Conservation (phyloP, 225 moss, liverwort and hornwort genomes). For the Asterella californica region DNA sequence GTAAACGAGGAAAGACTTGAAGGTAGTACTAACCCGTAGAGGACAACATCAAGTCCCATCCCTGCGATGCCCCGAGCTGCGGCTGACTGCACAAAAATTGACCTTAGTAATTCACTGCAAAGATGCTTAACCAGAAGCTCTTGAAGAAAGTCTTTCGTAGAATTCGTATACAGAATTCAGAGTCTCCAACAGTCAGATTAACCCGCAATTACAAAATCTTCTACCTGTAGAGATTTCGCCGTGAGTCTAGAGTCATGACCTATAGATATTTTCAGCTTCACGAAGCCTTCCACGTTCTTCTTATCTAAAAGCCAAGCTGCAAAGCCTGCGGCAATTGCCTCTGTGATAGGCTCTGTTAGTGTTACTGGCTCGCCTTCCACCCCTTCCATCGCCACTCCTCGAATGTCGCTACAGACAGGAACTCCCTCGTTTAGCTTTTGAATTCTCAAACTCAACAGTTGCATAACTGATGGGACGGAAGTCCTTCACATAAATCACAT, state of each 20-base stretch:
- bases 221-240: conserved; percentile 80
- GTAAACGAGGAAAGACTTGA: not conserved
- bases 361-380: conserved; percentile 90
- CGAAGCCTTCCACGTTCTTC: conserved; percentile 57
- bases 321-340: conserved; percentile 89
- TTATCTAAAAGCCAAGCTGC: conserved; percentile 76
- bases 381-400: conserved; percentile 89
- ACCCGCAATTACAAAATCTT: not conserved
- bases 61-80: conserved; percentile 72
- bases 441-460: not conserved
- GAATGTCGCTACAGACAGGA: conserved; percentile 66
- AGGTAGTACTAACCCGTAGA: conserved; percentile 65
- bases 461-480: not conserved
- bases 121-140: not conserved
- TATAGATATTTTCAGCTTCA: conserved; percentile 58
- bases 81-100: conserved; percentile 60
- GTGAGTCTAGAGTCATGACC: conserved; percentile 95
- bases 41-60: conserved; percentile 73
- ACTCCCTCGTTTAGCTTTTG: conserved; percentile 3
- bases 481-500: not conserved
- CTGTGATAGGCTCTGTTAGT: conserved; percentile 69
- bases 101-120: not conserved
- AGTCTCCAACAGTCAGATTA: not conserved
- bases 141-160: not conserved
- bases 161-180: too few relatives aligned